These are phyloP conservation scores for Fusarium sp. DNA, from an alignment of 2,329 filamentous ascomycete genomes.

Conservation along the genomic window DNA sequence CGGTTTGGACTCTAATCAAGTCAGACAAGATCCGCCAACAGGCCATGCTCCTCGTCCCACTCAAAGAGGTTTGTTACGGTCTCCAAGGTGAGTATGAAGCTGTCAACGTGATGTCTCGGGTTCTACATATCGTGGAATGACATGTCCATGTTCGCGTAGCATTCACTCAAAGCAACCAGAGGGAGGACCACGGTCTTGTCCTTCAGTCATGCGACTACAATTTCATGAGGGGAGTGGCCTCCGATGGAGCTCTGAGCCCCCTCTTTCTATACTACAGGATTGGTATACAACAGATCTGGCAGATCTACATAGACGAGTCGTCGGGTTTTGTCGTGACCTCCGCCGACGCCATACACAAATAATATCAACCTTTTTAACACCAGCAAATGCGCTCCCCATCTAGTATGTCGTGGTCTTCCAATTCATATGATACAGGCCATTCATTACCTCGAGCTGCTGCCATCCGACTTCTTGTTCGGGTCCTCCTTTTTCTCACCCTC, in stretches of 20 bases:
- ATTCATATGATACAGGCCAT: slow-evolving; percentile 38
- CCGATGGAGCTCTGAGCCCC: slow-evolving; percentile 44
- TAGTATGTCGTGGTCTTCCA: slow-evolving; percentile 37
- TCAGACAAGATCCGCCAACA: slow-evolving; percentile 36
- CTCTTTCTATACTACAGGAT: slow-evolving; percentile 47
- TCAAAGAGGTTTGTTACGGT: slow-evolving; percentile 10
- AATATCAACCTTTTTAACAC: slow-evolving; percentile 54
- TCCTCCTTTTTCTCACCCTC: slow-evolving; percentile 36
- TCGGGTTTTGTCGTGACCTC: slow-evolving; percentile 37
- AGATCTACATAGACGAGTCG: slow-evolving; percentile 45
- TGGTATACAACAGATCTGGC: slow-evolving; percentile 49
- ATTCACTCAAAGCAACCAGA: slow-evolving; percentile 2
- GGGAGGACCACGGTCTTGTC: neutral
- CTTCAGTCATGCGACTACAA: slow-evolving; percentile 28
- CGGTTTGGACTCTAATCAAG: slow-evolving; percentile 48
- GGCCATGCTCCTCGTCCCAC: slow-evolving; percentile 17
- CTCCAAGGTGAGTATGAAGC: slow-evolving; percentile 32
- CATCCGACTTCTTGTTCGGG: slow-evolving; percentile 41
- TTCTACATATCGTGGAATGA: slow-evolving; percentile 11
- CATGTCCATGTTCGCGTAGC: slow-evolving; percentile 19
- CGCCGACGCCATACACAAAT: slow-evolving; percentile 47
- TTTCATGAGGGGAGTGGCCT: slow-evolving; percentile 52
- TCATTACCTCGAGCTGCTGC: slow-evolving; percentile 46
- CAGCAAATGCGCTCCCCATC: slow-evolving; percentile 49
- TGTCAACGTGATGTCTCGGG: slow-evolving; percentile 5